A percentile compares a stretch with the other conserved stretches of the same genome.
Conservation (phyloP, 768 basidiomycete genomes). For the Tulasnella sp. region DNA sequence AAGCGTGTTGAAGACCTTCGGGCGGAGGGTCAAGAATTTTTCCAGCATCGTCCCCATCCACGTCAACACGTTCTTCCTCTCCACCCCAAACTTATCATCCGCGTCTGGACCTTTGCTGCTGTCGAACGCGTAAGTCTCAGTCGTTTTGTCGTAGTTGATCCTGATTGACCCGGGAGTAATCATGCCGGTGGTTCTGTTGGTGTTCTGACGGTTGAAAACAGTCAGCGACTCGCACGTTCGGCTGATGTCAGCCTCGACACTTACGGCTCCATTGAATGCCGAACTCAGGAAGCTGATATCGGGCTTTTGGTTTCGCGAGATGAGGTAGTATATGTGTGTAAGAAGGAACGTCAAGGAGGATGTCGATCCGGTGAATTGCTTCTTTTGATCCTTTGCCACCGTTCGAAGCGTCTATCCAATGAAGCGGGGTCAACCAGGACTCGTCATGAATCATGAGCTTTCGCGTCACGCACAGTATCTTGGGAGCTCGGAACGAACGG, state of each 20-base stretch:
- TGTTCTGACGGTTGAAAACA: background rate
- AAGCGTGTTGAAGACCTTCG: conserved; percentile 58
- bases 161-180: conserved; percentile 68
- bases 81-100: background rate
- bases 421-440: background rate
- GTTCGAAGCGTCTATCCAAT: conserved; percentile 55
- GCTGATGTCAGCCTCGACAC: conserved; percentile 32
- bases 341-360: conserved; percentile 83
- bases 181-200: conserved; percentile 49
- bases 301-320: conserved; percentile 67
- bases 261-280: conserved; percentile 58
- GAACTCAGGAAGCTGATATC: conserved; percentile 59
- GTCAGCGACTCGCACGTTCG: background rate
- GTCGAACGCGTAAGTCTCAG: conserved; percentile 27
- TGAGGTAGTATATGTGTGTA: conserved; percentile 80
- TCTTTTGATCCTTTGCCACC: conserved; percentile 57
- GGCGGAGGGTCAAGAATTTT: conserved; percentile 71
- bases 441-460: background rate
- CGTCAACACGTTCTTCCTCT: conserved; percentile 64
- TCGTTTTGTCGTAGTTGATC: conserved; percentile 51
- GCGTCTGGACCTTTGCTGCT: conserved; percentile 1
- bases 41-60: conserved; percentile 90
- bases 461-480: conserved; percentile 53
- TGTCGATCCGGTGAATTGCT: conserved; percentile 78
- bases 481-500: conserved; percentile 74